phyloP scores from a whole-genome alignment of 2,329 filamentous ascomycete species.

The Exophiala mesophila region DNA sequence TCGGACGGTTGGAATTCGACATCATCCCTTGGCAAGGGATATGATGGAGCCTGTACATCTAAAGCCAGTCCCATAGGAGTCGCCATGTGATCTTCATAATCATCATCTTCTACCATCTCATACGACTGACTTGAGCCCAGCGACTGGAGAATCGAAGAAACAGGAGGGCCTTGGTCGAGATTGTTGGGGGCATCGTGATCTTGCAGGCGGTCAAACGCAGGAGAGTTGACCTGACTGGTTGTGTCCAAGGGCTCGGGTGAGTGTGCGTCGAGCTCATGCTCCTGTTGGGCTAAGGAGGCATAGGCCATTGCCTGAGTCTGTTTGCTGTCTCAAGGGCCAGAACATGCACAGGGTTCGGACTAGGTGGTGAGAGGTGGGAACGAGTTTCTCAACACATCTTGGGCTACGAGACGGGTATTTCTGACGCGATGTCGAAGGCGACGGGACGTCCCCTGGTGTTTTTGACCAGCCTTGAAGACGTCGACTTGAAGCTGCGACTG shows the following conservation, averaged over 20 bases:
- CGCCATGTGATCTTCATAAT: constrained; percentile 34
- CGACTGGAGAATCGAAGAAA: constrained; percentile 36
- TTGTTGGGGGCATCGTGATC: constrained; percentile 1
- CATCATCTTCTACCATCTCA: constrained; percentile 44
- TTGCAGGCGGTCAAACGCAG: constrained; percentile 11
- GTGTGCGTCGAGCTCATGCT: constrained; percentile 11
- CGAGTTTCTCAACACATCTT: too few species aligned
- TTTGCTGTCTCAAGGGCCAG: not conserved
- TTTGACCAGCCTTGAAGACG: too few species aligned
- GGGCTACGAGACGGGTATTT: too few species aligned
- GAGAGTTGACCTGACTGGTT: constrained; percentile 10
- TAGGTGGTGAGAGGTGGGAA: too few species aligned
- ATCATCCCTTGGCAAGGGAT: constrained; percentile 8
- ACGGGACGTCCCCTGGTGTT: too few species aligned
- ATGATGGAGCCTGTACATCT: constrained; percentile 10
- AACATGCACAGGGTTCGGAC: too few species aligned
- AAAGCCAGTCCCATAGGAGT: constrained; percentile 10
- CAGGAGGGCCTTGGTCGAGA: constrained; percentile 2
- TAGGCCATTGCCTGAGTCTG: constrained; percentile 16
- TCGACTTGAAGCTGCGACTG: too few species aligned
- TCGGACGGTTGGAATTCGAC: constrained; percentile 12
- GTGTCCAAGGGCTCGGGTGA: constrained; percentile 13
- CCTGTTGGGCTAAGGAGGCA: constrained; percentile 20
- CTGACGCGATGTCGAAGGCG: too few species aligned
- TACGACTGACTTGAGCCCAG: constrained; percentile 37